phyloP scores from a whole-genome alignment of 495 filamentous ascomycete species.

The Clavariopsis aquatica region DNA sequence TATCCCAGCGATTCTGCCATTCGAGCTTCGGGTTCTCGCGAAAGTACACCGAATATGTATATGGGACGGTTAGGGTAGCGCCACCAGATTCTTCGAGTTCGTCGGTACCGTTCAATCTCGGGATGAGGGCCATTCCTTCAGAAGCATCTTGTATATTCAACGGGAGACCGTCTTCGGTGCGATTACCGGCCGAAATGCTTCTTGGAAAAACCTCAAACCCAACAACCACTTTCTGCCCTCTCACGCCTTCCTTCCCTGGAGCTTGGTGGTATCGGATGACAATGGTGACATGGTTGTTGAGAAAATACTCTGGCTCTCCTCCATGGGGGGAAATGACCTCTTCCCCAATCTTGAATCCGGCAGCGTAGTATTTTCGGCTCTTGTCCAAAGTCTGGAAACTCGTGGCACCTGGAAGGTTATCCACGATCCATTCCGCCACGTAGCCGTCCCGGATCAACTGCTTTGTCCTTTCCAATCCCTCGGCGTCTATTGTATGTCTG shows the following conservation, averaged over 20 bases:
- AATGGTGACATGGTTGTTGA: slow-evolving; percentile 91
- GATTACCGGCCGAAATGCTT: slow-evolving; percentile 67
- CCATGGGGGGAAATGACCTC: slow-evolving; percentile 64
- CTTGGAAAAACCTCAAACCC: slow-evolving; percentile 93
- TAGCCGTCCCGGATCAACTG: slow-evolving; percentile 81
- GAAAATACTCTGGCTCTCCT: slow-evolving; percentile 67
- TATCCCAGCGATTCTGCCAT: slow-evolving; percentile 86
- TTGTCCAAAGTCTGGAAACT: slow-evolving; percentile 91
- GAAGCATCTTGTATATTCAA: slow-evolving; percentile 58
- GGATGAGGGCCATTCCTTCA: slow-evolving; percentile 66
- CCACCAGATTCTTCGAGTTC: slow-evolving; percentile 58
- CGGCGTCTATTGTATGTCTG: slow-evolving; percentile 62
- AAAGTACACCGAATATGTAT: slow-evolving; percentile 92
- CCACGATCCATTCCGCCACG: slow-evolving; percentile 93
- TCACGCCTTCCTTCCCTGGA: slow-evolving; percentile 65
- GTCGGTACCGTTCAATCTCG: slow-evolving; percentile 52
- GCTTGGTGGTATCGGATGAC: slow-evolving; percentile 81
- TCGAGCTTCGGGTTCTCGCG: slow-evolving; percentile 80
- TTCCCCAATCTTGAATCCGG: slow-evolving; percentile 92
- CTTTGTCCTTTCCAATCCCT: slow-evolving; percentile 68
- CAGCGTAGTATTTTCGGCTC: slow-evolving; percentile 85
- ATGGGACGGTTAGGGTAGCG: slow-evolving; percentile 74
- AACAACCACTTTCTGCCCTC: slow-evolving; percentile 79
- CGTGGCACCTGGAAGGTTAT: slow-evolving; percentile 90
- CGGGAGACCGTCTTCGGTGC: slow-evolving; percentile 66